These are phyloP conservation scores for Colletotrichum sansevieriae DNA, from an alignment of 2,329 filamentous ascomycete genomes.

Conservation along the genomic window DNA sequence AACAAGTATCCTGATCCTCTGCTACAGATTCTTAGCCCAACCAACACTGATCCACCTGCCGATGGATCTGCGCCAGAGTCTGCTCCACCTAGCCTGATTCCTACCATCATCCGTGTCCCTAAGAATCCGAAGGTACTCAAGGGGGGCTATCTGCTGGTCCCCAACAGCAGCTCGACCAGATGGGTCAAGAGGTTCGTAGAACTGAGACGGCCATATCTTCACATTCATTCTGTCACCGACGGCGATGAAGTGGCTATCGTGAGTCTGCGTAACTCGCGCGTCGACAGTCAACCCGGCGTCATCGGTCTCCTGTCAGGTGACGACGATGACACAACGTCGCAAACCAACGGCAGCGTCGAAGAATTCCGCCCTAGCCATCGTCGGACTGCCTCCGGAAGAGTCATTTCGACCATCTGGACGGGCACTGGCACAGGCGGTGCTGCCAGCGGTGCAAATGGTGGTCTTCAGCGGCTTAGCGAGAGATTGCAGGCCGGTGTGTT, in stretches of 20 bases:
- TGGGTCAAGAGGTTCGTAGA: constrained; percentile 97
- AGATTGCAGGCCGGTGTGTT: constrained; percentile 81
- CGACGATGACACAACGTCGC: constrained; percentile 50
- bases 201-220: constrained; percentile 89
- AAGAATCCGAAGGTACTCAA: constrained; percentile 88
- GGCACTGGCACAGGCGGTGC: constrained; percentile 56
- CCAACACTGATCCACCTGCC: constrained; percentile 76
- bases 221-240: constrained; percentile 86
- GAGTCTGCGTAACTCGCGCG: constrained; percentile 88
- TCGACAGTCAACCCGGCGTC: constrained; percentile 92
- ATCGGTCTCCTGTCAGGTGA: constrained; percentile 77
- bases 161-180: constrained; percentile 82
- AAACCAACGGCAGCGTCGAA: constrained; percentile 49
- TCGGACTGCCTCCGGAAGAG: constrained; percentile 63
- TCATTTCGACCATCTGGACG: constrained; percentile 69
- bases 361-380: constrained; percentile 62
- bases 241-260: constrained; percentile 93
- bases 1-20: constrained; percentile 69
- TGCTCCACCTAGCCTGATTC: constrained; percentile 74
- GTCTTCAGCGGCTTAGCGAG: constrained; percentile 67
- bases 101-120: constrained; percentile 80
- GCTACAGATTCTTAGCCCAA: constrained; percentile 66
- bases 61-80: constrained; percentile 68
- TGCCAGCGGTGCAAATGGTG: constrained; percentile 47
- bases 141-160: constrained; percentile 88